phyloP scores from a whole-genome alignment of 148 eudicot genomes.

The Pharnaceum exiguum region DNA sequence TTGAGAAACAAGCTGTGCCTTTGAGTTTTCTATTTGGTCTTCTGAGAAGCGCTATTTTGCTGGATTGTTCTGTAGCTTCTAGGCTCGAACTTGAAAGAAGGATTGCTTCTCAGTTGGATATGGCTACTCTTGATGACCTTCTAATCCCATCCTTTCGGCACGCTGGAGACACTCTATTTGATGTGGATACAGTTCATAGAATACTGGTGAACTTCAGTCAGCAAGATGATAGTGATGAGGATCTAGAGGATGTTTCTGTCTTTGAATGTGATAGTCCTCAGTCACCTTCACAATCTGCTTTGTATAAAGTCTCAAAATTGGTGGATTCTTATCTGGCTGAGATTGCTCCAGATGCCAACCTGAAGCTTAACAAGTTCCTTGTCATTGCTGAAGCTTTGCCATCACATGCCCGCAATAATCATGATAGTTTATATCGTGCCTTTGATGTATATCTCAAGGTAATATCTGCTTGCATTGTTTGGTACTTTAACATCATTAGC shows the following conservation, averaged over 20 bases:
- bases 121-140: slow-evolving; percentile 84
- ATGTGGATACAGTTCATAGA: slow-evolving; percentile 85
- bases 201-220: slow-evolving; percentile 81
- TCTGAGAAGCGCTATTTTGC: slow-evolving; percentile 72
- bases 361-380: slow-evolving; percentile 71
- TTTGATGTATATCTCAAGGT: slow-evolving; percentile 90
- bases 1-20: slow-evolving; percentile 72
- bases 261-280: slow-evolving; percentile 70
- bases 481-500: too few species aligned
- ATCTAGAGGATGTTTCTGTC: slow-evolving; percentile 56
- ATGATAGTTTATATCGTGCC: slow-evolving; percentile 85
- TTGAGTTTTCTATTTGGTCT: slow-evolving; percentile 79
- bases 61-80: slow-evolving; percentile 56
- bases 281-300: slow-evolving; percentile 75
- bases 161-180: slow-evolving; percentile 76
- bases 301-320: slow-evolving; percentile 72
- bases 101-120: slow-evolving; percentile 81
- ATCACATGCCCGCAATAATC: slow-evolving; percentile 63
- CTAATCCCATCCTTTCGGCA: slow-evolving; percentile 85
- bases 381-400: slow-evolving; percentile 82
- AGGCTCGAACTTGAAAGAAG: slow-evolving; percentile 90
- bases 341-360: slow-evolving; percentile 92
- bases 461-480: slow-evolving; percentile 4
- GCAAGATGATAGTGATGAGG: slow-evolving; percentile 80
- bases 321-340: slow-evolving; percentile 87